Evolutionary conservation across 306 rosid genomes (phyloP).

Genomic region (Bauhinia variegata): DNA sequence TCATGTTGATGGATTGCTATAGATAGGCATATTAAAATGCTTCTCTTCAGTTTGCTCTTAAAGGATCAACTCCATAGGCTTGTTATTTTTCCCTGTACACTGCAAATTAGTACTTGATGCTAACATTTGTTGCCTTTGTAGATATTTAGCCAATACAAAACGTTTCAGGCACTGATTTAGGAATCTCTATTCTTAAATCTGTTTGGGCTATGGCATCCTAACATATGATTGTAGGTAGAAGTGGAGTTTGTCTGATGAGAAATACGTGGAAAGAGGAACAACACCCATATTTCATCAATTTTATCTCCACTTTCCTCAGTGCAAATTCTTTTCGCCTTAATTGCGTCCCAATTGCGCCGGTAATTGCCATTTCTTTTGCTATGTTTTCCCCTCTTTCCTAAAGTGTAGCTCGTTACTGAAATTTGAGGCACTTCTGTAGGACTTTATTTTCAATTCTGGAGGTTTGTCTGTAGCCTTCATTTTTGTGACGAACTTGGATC

Average conservation of each 20-base stretch:
- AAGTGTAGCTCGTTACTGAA: slow-evolving; percentile 16
- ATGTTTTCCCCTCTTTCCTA: background rate
- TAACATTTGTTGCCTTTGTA: background rate
- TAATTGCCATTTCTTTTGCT: slow-evolving; percentile 35
- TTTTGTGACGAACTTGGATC: slow-evolving; percentile 74
- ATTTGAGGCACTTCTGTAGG: slow-evolving; percentile 51
- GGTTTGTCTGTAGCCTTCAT: slow-evolving; percentile 83
- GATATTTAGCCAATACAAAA: background rate
- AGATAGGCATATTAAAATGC: slow-evolving; percentile 1
- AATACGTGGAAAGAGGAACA: slow-evolving; percentile 78
- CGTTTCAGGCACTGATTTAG: background rate
- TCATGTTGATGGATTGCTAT: background rate
- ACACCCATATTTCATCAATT: slow-evolving; percentile 66
- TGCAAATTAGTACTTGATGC: background rate
- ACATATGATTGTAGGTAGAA: slow-evolving; percentile 42
- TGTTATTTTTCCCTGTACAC: slow-evolving; percentile 17
- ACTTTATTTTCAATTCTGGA: slow-evolving; percentile 93
- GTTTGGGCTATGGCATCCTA: slow-evolving; percentile 19
- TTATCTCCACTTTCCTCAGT: slow-evolving; percentile 71
- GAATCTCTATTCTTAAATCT: background rate
- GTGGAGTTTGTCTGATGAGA: slow-evolving; percentile 90
- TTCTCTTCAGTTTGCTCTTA: slow-evolving; percentile 12
- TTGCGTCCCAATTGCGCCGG: slow-evolving; percentile 71
- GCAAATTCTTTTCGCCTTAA: slow-evolving; percentile 75
- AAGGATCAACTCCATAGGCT: slow-evolving; percentile 3